phyloP scores from a whole-genome alignment of 2,329 filamentous ascomycete genomes.

The Fusarium nurragi region DNA sequence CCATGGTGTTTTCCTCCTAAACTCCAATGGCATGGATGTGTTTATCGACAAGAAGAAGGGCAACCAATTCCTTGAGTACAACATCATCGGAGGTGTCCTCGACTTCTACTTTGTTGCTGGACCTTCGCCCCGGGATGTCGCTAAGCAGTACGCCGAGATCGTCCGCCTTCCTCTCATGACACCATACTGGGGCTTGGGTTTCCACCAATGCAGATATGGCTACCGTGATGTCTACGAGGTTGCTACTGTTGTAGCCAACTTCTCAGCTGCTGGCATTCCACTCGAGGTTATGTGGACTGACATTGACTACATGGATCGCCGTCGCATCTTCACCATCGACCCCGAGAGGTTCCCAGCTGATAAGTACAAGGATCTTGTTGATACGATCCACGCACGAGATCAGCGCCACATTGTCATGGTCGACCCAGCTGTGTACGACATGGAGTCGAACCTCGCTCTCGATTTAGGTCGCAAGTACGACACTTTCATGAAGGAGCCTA shows the following conservation, averaged over 20 bases:
- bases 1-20: constrained; percentile 74
- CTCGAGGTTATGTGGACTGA: constrained; percentile 65
- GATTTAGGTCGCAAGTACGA: constrained; percentile 54
- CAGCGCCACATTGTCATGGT: constrained; percentile 83
- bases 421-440: constrained; percentile 72
- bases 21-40: constrained; percentile 81
- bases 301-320: constrained; percentile 52
- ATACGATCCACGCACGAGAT: constrained; percentile 71
- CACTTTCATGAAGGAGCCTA: constrained; percentile 59
- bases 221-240: constrained; percentile 72
- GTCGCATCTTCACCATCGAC: constrained; percentile 67
- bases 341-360: constrained; percentile 69
- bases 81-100: constrained; percentile 78
- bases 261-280: constrained; percentile 71
- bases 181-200: constrained; percentile 71
- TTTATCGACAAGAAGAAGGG: constrained; percentile 70
- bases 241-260: constrained; percentile 74
- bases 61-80: constrained; percentile 80
- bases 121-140: constrained; percentile 65
- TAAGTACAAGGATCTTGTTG: constrained; percentile 71
- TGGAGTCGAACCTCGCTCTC: constrained; percentile 50
- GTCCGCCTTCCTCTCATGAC: constrained; percentile 68
- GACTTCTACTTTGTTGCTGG: constrained; percentile 76
- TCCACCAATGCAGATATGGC: constrained; percentile 71
- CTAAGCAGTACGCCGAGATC: constrained; percentile 67